Conservation (phyloP, 768 basidiomycete genomes). For the Amanita subjunquillea region DNA sequence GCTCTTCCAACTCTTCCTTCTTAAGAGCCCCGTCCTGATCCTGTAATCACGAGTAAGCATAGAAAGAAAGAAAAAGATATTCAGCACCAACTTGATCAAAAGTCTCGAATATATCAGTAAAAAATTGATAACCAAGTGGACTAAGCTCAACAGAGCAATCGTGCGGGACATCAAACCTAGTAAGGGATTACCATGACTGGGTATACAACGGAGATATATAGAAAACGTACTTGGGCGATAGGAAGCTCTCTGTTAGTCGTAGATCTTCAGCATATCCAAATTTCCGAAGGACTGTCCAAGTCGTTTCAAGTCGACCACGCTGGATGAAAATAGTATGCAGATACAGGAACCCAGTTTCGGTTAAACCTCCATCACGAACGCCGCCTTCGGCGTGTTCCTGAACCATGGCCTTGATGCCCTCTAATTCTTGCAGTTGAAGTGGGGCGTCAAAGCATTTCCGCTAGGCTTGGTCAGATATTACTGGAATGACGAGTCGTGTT, state of each 20-base stretch:
- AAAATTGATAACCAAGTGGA: conserved; percentile 91
- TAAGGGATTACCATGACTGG: conserved; percentile 1
- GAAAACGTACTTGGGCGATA: conserved; percentile 71
- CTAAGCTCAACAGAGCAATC: conserved; percentile 95
- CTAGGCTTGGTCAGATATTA: conserved; percentile 25
- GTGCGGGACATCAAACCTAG: conserved; percentile 83
- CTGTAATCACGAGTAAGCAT: conserved; percentile 24
- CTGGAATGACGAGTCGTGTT: not conserved
- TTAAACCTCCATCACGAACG: conserved; percentile 72
- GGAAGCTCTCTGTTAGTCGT: conserved; percentile 76
- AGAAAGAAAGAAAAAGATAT: not conserved
- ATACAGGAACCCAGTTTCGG: conserved; percentile 88
- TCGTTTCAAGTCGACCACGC: conserved; percentile 89
- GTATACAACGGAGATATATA: not conserved
- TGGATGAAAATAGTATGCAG: conserved; percentile 97
- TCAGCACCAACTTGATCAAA: conserved; percentile 68
- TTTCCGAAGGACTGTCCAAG: conserved; percentile 91
- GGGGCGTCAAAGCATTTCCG: conserved; percentile 94
- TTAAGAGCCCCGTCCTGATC: conserved; percentile 95
- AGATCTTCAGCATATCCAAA: conserved; percentile 97
- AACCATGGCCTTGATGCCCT: conserved; percentile 94
- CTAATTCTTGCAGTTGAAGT: conserved; percentile 84
- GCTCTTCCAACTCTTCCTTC: conserved; percentile 66
- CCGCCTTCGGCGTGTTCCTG: conserved; percentile 66
- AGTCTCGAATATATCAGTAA: conserved; percentile 92